Conservation (phyloP, 2,329 filamentous ascomycete genomes). For the Sporothrix humicola region DNA sequence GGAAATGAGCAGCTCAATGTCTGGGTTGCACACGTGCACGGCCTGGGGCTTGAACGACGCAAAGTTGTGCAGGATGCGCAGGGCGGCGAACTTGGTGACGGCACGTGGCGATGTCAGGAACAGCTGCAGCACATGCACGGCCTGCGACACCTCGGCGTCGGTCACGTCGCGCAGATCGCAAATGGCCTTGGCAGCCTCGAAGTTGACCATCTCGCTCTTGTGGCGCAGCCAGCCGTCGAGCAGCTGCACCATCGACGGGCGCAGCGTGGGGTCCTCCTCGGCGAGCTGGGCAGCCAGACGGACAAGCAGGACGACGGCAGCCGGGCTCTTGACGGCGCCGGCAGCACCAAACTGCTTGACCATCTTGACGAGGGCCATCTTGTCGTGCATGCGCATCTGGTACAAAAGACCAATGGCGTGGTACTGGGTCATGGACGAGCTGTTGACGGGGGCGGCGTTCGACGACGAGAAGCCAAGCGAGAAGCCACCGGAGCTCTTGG, state of each 20-base stretch:
- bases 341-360: slow-evolving; percentile 97
- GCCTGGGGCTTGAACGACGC: slow-evolving; percentile 94
- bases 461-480: slow-evolving; percentile 87
- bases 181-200: slow-evolving; percentile 97
- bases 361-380: slow-evolving; percentile 99
- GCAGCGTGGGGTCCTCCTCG: slow-evolving; percentile 85
- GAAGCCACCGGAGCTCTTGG: slow-evolving; percentile 88
- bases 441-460: slow-evolving; percentile 72
- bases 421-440: slow-evolving; percentile 97
- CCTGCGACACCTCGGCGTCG: slow-evolving; percentile 87
- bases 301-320: slow-evolving; percentile 90
- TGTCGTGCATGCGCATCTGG: slow-evolving; percentile 95
- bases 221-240: slow-evolving; percentile 96
- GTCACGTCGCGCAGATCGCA: slow-evolving; percentile 93
- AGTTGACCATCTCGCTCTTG: slow-evolving; percentile 99
- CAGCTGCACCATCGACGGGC: slow-evolving; percentile 96
- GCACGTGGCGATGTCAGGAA: slow-evolving; percentile 95
- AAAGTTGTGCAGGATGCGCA: slow-evolving; percentile 94
- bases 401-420: slow-evolving; percentile 97
- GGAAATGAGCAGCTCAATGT: slow-evolving; percentile 95
- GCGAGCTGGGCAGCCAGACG: slow-evolving; percentile 90
- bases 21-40: slow-evolving; percentile 92
- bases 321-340: slow-evolving; percentile 92
- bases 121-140: slow-evolving; percentile 92
- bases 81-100: slow-evolving; percentile 96